Percentiles rank a stretch among this genome's conserved stretches.
Evolutionary conservation across 2,329 filamentous ascomycete genomes (phyloP).

Genomic region (Trichophyton equinum): DNA sequence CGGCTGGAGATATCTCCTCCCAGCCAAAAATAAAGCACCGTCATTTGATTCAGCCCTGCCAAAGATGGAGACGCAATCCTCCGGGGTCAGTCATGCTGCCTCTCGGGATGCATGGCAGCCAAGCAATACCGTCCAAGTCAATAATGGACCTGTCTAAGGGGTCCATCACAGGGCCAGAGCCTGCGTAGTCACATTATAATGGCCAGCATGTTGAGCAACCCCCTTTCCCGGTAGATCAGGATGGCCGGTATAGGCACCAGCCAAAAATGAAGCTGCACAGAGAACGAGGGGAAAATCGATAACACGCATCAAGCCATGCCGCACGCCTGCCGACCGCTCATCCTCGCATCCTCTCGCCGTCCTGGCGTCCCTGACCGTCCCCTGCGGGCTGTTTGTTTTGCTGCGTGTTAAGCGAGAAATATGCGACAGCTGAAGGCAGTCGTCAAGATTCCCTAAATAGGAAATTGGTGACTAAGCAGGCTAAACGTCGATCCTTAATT

Average conservation of each 20-base stretch:
- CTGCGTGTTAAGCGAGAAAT: not conserved
- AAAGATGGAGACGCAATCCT: not conserved
- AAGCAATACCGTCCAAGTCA: not conserved
- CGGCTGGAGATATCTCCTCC: not conserved
- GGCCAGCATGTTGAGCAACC: no score
- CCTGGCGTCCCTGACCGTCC: no score
- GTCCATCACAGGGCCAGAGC: not conserved
- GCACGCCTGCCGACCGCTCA: no score
- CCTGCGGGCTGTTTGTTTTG: no score
- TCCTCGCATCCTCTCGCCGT: no score
- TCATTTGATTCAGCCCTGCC: not conserved
- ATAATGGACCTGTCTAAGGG: not conserved
- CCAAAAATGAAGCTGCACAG: no score
- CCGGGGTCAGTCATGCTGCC: not conserved
- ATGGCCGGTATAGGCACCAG: no score
- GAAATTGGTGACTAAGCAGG: not conserved
- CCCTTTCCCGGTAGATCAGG: no score
- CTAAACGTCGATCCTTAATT: not conserved
- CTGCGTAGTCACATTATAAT: not conserved
- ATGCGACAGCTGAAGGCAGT: not conserved
- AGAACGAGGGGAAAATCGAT: no score
- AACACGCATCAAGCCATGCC: no score
- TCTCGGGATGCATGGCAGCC: not conserved
- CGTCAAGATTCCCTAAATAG: slow-evolving; percentile 22
- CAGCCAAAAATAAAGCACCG: not conserved